Base-by-base conservation (phyloP, 2,329 filamentous ascomycete species). In the Penicillium sp. region DNA sequence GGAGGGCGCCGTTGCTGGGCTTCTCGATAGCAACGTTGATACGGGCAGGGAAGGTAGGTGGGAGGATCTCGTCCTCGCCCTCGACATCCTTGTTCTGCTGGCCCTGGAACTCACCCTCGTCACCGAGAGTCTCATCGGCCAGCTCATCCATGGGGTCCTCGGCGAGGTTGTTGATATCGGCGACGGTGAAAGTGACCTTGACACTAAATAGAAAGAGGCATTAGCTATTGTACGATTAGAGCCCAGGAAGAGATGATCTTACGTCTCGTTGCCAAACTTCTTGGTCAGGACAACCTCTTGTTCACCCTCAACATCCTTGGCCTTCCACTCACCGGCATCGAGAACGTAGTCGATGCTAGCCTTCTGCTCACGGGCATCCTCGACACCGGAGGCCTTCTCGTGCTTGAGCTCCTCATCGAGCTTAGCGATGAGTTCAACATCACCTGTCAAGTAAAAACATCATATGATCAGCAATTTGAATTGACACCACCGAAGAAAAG, bases 261-360 rank as follows among this genome's bases (percentile, higher is more conserved):
- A 94, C 91, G 88, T 91, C 81, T 99, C 94, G 60, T 96, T 87
- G 67, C 89, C 90, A 69, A 90, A 93, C 61, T 84, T 88, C 69
- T 92, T 89, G 57, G 86, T 89, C 63, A 99, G 83, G 68, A 89
- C 82, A 64, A 99, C 90, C 65, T 96, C 91, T 79, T 97, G 90
- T 75, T 91, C 84, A 59, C 94, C 94, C 24, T 88, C 82, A 28
- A 82, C 85, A 75, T 99, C 94, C 68, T 90, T 81, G 58, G 87
- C 73, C 78, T 93, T 82, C 76, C 92, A 99, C 36, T 88, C 84
- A 70, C 88, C 87, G 78, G 91, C 93, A 71, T 93, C 87, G 44
- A 97, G 78, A 78, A 94, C 97, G 72, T 94, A 90, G 77, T 92
- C 88, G 77, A 95, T 97, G 73, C 94, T 90, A 78, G 91, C 88